Evolutionary conservation across 345 rosid species (phyloP).

Genomic region (Gossypium anomalum): DNA sequence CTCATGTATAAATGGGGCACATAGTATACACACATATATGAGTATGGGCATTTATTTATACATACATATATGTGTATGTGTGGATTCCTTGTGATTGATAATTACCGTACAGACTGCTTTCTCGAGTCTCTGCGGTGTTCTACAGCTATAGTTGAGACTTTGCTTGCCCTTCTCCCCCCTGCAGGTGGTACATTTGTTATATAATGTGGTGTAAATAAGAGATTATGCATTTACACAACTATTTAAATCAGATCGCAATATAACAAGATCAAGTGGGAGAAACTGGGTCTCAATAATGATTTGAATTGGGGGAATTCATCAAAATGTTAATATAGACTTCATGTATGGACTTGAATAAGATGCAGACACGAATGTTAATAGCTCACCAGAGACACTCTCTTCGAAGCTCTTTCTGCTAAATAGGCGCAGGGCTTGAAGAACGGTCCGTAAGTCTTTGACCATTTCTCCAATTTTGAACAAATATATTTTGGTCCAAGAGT

Average conservation of each 20-base stretch:
- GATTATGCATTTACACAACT: not conserved
- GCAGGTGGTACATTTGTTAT: not conserved
- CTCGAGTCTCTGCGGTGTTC: not conserved
- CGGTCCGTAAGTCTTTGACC: slow-evolving; percentile 8
- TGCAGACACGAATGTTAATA: not conserved
- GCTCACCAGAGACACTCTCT: slow-evolving; percentile 1
- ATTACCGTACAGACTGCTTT: not conserved
- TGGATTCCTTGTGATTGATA: not conserved
- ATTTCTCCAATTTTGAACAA: slow-evolving; percentile 4
- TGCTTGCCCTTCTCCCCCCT: not conserved
- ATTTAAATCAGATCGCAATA: not conserved
- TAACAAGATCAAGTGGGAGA: no score
- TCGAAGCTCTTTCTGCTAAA: not conserved
- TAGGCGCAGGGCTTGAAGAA: slow-evolving; percentile 7
- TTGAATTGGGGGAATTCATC: no score
- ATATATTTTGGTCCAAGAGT: slow-evolving; percentile 3
- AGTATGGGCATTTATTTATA: not conserved
- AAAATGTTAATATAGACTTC: no score
- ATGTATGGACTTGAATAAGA: not conserved
- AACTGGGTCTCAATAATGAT: no score
- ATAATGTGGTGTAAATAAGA: not conserved
- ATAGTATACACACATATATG: not conserved
- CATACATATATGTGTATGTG: no score
- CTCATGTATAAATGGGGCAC: not conserved
- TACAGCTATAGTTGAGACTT: not conserved